A percentile compares a stretch with the other conserved stretches of the same genome.
These are phyloP conservation scores for Dovyalis caffra DNA, from an alignment of 345 rosid genomes.

Conservation along the genomic window DNA sequence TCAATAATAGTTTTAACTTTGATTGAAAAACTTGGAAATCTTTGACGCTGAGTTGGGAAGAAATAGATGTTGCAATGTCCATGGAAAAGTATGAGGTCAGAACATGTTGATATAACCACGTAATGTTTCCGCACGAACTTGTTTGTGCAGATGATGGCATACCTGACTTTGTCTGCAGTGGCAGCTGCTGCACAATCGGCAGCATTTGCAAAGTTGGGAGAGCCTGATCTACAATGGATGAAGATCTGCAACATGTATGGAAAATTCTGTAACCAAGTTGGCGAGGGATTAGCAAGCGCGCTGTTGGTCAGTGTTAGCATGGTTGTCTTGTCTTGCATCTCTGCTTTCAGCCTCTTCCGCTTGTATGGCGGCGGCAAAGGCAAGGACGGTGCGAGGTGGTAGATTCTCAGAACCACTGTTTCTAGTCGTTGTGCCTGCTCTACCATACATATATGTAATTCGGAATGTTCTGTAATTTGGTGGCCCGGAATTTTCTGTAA, in stretches of 20 bases:
- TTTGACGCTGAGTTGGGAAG: too few relatives aligned
- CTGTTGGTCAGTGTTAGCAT: conserved; percentile 49
- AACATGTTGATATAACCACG: neutral
- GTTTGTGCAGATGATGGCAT: conserved; percentile 66
- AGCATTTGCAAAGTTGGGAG: conserved; percentile 64
- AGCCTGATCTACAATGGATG: conserved; percentile 82
- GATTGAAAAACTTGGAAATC: too few relatives aligned
- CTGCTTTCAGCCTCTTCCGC: conserved; percentile 84
- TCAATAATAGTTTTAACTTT: neutral
- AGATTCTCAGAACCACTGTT: neutral
- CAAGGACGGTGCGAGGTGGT: conserved; percentile 35
- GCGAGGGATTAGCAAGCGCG: conserved; percentile 57
- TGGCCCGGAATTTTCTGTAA: neutral
- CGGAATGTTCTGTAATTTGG: neutral
- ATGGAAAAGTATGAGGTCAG: neutral
- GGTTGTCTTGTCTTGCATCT: conserved; percentile 61
- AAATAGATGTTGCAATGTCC: neutral
- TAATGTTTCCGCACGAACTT: neutral
- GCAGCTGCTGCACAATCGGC: conserved; percentile 77
- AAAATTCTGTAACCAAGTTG: conserved; percentile 73
- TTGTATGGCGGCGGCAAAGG: conserved; percentile 51
- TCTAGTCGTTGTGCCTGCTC: neutral
- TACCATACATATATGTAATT: neutral
- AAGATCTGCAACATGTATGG: conserved; percentile 72
- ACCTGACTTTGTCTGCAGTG: conserved; percentile 65